phyloP scores from a whole-genome alignment of 2,329 filamentous ascomycete species.

The Aspergillus sp. region DNA sequence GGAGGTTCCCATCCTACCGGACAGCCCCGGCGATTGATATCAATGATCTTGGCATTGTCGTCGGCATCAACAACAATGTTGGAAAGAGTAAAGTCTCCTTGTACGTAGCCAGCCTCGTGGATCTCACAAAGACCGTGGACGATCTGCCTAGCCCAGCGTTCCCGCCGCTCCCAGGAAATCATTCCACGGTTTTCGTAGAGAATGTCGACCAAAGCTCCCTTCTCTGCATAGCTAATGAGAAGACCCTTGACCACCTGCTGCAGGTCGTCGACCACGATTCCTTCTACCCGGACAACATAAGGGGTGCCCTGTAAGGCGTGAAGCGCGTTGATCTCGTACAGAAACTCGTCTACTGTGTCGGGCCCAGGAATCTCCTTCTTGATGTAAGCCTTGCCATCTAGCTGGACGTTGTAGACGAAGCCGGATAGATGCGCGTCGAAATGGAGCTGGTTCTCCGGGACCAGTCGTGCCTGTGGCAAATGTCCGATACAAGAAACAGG shows the following conservation, averaged over 20 bases:
- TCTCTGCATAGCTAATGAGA: slow-evolving; percentile 82
- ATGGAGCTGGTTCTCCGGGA: slow-evolving; percentile 72
- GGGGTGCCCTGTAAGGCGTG: slow-evolving; percentile 70
- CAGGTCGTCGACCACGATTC: slow-evolving; percentile 80
- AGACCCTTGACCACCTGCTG: slow-evolving; percentile 78
- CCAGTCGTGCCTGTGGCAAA: slow-evolving; percentile 52
- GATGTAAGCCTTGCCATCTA: slow-evolving; percentile 71
- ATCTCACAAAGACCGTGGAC: slow-evolving; percentile 87
- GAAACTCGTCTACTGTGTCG: slow-evolving; percentile 91
- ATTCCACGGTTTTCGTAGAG: slow-evolving; percentile 74
- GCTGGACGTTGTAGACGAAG: slow-evolving; percentile 90
- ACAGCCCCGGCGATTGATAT: slow-evolving; percentile 96
- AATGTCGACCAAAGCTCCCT: slow-evolving; percentile 85
- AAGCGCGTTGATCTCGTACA: slow-evolving; percentile 97
- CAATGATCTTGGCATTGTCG: slow-evolving; percentile 92
- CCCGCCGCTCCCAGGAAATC: slow-evolving; percentile 70
- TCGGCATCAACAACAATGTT: slow-evolving; percentile 91
- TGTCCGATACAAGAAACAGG: slow-evolving; percentile 72
- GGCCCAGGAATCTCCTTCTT: slow-evolving; percentile 98
- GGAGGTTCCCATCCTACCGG: slow-evolving; percentile 97
- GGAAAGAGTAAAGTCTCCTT: slow-evolving; percentile 94
- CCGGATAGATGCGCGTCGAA: slow-evolving; percentile 95
- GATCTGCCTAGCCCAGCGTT: slow-evolving; percentile 90
- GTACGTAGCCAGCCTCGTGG: slow-evolving; percentile 93
- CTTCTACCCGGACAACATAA: slow-evolving; percentile 83